Percentiles rank a stretch among this genome's conserved stretches.
phyloP scores from a whole-genome alignment of 371 early-diverging fungal species.

The Smittium mucronatum region DNA sequence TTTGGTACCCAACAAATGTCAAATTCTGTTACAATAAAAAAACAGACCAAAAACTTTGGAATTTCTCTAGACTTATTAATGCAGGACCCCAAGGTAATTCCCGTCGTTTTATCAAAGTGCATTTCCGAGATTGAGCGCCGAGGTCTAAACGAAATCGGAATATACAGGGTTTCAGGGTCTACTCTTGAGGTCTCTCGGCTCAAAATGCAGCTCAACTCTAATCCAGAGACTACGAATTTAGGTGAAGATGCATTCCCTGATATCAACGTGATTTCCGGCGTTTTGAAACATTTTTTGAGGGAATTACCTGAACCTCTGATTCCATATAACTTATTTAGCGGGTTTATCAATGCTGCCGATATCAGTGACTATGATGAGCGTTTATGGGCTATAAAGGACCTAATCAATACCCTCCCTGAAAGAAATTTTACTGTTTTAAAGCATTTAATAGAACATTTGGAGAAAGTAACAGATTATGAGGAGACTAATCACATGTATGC shows the following conservation, averaged over 20 bases:
- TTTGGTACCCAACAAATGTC: not conserved
- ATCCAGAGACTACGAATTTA: conserved; percentile 43
- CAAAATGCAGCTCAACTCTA: conserved; percentile 45
- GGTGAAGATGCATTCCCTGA: conserved; percentile 55
- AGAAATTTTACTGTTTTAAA: conserved; percentile 57
- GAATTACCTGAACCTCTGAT: conserved; percentile 87
- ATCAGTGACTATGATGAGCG: conserved; percentile 66
- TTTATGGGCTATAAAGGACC: conserved; percentile 56
- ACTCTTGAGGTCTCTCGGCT: conserved; percentile 50
- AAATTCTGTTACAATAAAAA: not conserved
- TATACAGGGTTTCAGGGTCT: conserved; percentile 66
- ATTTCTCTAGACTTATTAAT: conserved; percentile 44
- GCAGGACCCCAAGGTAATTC: conserved; percentile 42
- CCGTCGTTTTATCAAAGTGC: conserved; percentile 50
- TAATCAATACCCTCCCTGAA: conserved; percentile 50
- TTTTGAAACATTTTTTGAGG: conserved; percentile 84
- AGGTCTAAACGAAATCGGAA: conserved; percentile 71
- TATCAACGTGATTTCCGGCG: conserved; percentile 77
- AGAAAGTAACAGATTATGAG: conserved; percentile 67
- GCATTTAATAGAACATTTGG: conserved; percentile 61
- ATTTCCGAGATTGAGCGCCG: conserved; percentile 60
- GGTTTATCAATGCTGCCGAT: conserved; percentile 68
- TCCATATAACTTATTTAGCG: conserved; percentile 64
- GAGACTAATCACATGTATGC: conserved; percentile 79
- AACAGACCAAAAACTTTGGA: conserved; percentile 35